Percentiles rank a stretch among this genome's conserved stretches.
Evolutionary conservation across 2,329 filamentous ascomycete genomes (phyloP).

Genomic region (Fusarium begoniae): DNA sequence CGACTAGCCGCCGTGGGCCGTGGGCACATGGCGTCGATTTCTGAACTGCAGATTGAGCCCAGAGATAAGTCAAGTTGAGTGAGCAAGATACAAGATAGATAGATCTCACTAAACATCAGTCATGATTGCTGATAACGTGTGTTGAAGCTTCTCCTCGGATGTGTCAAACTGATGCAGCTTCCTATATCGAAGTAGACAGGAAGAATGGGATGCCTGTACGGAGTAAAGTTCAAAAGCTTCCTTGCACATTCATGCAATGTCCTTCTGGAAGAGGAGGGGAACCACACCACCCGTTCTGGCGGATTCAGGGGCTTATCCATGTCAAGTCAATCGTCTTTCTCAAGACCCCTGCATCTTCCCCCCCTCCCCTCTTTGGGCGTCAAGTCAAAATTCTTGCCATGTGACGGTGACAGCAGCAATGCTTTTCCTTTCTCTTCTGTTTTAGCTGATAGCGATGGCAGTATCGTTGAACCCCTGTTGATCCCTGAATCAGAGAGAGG

Average conservation of each 20-base stretch:
- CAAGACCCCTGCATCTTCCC: not conserved
- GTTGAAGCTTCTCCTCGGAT: slow-evolving; percentile 6
- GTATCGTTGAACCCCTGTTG: slow-evolving; percentile 23
- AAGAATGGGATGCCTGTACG: not conserved
- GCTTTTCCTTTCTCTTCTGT: not conserved
- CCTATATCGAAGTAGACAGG: slow-evolving; percentile 7
- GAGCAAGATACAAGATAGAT: not conserved
- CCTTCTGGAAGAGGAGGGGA: slow-evolving; percentile 35
- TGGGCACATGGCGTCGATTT: slow-evolving; percentile 17
- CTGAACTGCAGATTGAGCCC: slow-evolving; percentile 24
- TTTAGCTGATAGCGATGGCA: not conserved
- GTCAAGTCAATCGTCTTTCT: slow-evolving; percentile 16
- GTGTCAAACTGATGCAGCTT: slow-evolving; percentile 4
- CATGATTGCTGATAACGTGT: slow-evolving; percentile 6
- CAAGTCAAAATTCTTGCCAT: slow-evolving; percentile 21
- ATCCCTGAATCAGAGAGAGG: slow-evolving; percentile 28
- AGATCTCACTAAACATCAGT: not conserved
- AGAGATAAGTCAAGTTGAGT: not conserved
- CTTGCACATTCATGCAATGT: slow-evolving; percentile 30
- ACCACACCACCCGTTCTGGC: slow-evolving; percentile 34
- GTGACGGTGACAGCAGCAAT: slow-evolving; percentile 14
- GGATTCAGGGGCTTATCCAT: slow-evolving; percentile 39
- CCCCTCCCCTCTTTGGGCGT: slow-evolving; percentile 16
- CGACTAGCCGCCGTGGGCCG: slow-evolving; percentile 17
- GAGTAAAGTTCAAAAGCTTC: not conserved